These are phyloP conservation scores for Nemania diffusa DNA, from an alignment of 2,329 filamentous ascomycete species.

Conservation along the genomic window DNA sequence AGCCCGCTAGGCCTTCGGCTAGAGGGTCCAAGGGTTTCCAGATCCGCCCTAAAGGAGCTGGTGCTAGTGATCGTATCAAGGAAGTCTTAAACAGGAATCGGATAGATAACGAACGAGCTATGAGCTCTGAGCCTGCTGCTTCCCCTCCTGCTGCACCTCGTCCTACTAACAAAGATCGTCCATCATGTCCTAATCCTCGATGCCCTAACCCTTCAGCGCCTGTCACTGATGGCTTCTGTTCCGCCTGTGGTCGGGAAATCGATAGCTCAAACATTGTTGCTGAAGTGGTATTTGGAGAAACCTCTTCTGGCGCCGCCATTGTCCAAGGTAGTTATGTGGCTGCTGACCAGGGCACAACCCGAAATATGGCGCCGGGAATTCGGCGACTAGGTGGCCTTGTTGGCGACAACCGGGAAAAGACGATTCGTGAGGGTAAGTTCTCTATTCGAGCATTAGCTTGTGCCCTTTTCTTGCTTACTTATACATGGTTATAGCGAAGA, in stretches of 20 bases:
- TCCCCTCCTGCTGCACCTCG: constrained; percentile 35
- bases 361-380: constrained; percentile 72
- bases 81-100: constrained; percentile 51
- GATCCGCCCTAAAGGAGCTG: constrained; percentile 58
- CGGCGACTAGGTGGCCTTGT: constrained; percentile 65
- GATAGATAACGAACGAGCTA: constrained; percentile 42
- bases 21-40: constrained; percentile 47
- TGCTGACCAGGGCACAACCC: constrained; percentile 84
- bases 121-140: constrained; percentile 40
- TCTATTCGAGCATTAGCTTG: neutral
- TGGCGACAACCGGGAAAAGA: constrained; percentile 68
- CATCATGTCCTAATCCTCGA: constrained; percentile 66
- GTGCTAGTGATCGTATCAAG: constrained; percentile 62
- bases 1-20: constrained; percentile 50
- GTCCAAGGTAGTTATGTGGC: constrained; percentile 91
- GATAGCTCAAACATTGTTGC: constrained; percentile 90
- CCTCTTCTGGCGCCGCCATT: constrained; percentile 82
- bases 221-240: constrained; percentile 75
- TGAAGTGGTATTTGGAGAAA: constrained; percentile 92
- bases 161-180: constrained; percentile 38
- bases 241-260: constrained; percentile 84
- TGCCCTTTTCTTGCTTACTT: neutral
- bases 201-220: constrained; percentile 67
- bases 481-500: constrained; percentile 53
- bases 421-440: constrained; percentile 60